Conservation (phyloP, 1,284 basidiomycete species). For the Xanthoconium separans region DNA sequence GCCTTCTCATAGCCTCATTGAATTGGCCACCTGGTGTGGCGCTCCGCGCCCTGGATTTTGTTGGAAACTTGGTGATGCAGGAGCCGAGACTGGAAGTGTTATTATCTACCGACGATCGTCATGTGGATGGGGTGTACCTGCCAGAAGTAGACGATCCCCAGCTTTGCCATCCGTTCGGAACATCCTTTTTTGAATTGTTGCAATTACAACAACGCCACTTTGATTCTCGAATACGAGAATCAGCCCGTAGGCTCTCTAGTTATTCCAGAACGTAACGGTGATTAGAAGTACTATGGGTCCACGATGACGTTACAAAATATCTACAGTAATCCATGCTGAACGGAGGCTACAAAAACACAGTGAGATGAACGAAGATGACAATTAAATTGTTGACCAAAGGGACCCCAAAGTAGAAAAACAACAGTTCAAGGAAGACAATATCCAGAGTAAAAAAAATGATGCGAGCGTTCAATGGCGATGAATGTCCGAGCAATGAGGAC, state of each 20-base stretch:
- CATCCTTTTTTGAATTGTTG: slow-evolving; percentile 70
- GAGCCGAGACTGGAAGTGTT: slow-evolving; percentile 83
- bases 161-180: slow-evolving; percentile 70
- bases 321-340: slow-evolving; percentile 32
- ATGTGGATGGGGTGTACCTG: slow-evolving; percentile 78
- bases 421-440: slow-evolving; percentile 33
- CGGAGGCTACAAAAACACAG: slow-evolving; percentile 23
- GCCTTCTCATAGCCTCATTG: slow-evolving; percentile 76
- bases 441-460: slow-evolving; percentile 27
- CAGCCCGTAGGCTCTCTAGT: slow-evolving; percentile 49
- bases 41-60: slow-evolving; percentile 71
- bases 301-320: slow-evolving; percentile 32
- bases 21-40: slow-evolving; percentile 74
- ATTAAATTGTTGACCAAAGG: slow-evolving; percentile 12
- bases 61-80: slow-evolving; percentile 68
- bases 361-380: slow-evolving; percentile 22
- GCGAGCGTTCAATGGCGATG: slow-evolving; percentile 26
- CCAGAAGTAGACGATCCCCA: slow-evolving; percentile 86
- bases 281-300: slow-evolving; percentile 31
- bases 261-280: slow-evolving; percentile 35
- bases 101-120: slow-evolving; percentile 83
- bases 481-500: slow-evolving; percentile 20
- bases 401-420: slow-evolving; percentile 14
- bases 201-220: slow-evolving; percentile 58
- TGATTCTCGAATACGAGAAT: slow-evolving; percentile 59